Evolutionary conservation across 2,329 filamentous ascomycete genomes (phyloP).

Genomic region (Nannizziopsis barbatae): DNA sequence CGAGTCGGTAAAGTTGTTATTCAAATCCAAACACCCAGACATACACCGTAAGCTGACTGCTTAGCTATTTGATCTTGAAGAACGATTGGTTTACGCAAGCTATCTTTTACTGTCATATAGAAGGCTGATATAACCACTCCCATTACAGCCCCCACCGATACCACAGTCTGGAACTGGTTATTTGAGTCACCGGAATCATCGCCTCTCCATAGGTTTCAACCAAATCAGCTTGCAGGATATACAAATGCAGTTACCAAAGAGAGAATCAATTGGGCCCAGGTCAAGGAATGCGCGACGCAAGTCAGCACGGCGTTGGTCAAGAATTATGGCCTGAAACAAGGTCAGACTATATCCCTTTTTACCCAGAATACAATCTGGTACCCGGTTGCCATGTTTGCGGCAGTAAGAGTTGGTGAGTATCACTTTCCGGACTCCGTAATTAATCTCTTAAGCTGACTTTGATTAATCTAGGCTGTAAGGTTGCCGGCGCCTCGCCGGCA

Average conservation of each 20-base stretch:
- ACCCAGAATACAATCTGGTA: conserved; percentile 57
- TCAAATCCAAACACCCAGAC: conserved; percentile 7
- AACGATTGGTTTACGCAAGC: too few species aligned
- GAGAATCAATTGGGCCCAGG: conserved; percentile 45
- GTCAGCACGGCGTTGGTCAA: conserved; percentile 50
- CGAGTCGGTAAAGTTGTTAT: conserved; percentile 3
- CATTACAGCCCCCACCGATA: conserved; percentile 40
- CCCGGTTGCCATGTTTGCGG: conserved; percentile 51
- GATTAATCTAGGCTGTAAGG: conserved; percentile 33
- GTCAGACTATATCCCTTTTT: conserved; percentile 51
- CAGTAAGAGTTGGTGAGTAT: conserved; percentile 32
- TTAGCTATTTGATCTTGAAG: neutral
- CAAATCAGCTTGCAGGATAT: conserved; percentile 41
- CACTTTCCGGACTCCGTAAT: neutral
- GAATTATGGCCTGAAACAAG: conserved; percentile 43
- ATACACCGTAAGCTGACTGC: conserved; percentile 4
- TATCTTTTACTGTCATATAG: neutral
- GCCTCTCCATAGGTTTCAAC: conserved; percentile 34
- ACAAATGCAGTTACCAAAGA: conserved; percentile 50
- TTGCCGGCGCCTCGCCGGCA: conserved; percentile 52
- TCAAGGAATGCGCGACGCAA: conserved; percentile 47
- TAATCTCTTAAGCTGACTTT: neutral
- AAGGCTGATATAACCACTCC: neutral
- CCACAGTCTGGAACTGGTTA: conserved; percentile 52
- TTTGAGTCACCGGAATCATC: conserved; percentile 39